A percentile compares a stretch with the other conserved stretches of the same genome.
These are phyloP conservation scores for Cardiospermum halicacabum DNA, from an alignment of 345 rosid species.

Conservation along the genomic window DNA sequence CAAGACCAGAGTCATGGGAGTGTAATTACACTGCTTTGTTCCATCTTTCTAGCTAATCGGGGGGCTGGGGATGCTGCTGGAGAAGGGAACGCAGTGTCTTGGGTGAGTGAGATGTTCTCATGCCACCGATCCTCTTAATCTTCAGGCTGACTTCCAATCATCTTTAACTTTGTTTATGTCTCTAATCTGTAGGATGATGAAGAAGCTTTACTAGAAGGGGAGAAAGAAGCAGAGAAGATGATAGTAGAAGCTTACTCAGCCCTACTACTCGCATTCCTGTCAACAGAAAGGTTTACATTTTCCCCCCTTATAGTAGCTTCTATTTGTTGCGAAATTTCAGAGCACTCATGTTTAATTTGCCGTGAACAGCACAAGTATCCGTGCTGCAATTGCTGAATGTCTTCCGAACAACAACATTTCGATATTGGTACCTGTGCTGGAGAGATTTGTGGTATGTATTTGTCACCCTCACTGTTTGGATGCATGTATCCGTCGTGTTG, in stretches of 20 bases:
- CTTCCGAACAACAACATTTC: slow-evolving; percentile 69
- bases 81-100: slow-evolving; percentile 44
- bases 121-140: not conserved
- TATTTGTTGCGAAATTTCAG: not conserved
- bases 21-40: slow-evolving; percentile 75
- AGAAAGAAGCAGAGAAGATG: slow-evolving; percentile 98
- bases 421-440: slow-evolving; percentile 82
- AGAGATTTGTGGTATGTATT: slow-evolving; percentile 92
- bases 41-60: slow-evolving; percentile 76
- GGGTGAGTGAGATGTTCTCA: slow-evolving; percentile 47
- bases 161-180: not conserved
- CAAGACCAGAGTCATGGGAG: slow-evolving; percentile 40
- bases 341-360: slow-evolving; percentile 13
- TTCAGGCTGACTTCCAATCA: slow-evolving; percentile 2
- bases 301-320: not conserved
- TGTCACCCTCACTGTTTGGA: slow-evolving; percentile 7
- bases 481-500: not conserved
- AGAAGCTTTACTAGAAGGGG: slow-evolving; percentile 74
- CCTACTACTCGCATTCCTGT: slow-evolving; percentile 90
- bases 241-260: slow-evolving; percentile 97
- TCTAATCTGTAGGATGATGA: slow-evolving; percentile 56
- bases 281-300: slow-evolving; percentile 74
- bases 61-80: slow-evolving; percentile 60
- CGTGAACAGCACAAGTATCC: slow-evolving; percentile 60
- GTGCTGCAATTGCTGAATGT: slow-evolving; percentile 64